These are phyloP conservation scores for Lipomyces orientalis DNA, from an alignment of 805 yeast genomes.

Conservation along the genomic window DNA sequence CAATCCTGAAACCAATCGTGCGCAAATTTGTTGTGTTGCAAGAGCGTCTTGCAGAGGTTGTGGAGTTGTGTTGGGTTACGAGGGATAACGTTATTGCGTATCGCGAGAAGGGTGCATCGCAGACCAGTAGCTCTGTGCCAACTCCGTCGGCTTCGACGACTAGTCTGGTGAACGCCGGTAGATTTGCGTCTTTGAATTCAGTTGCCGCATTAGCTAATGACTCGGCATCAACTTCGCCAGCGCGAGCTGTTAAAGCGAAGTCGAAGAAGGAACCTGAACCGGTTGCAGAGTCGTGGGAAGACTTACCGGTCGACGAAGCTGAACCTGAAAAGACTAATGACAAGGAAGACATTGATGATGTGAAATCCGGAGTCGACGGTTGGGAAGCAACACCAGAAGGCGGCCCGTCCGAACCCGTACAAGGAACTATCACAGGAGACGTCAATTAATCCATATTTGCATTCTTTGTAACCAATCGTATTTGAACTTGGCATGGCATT, in stretches of 20 bases:
- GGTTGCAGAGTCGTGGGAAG: conserved; percentile 36
- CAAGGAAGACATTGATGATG: neutral
- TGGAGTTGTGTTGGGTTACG: conserved; percentile 35
- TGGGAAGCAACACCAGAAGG: neutral
- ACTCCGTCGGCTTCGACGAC: conserved; percentile 9
- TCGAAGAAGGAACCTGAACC: conserved; percentile 19
- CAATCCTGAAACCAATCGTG: conserved; percentile 23
- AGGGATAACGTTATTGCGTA: conserved; percentile 34
- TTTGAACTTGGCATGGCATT: too few species aligned
- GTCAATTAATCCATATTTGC: neutral
- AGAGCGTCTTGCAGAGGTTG: conserved; percentile 19
- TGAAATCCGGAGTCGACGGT: neutral
- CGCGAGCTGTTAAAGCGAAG: neutral
- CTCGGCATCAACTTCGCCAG: neutral
- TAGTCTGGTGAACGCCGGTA: neutral
- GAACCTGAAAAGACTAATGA: neutral
- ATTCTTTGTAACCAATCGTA: neutral
- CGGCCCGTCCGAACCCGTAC: neutral
- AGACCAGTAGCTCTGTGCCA: conserved; percentile 14
- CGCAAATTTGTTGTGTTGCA: conserved; percentile 8
- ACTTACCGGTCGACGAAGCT: conserved; percentile 26
- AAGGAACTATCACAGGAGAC: neutral
- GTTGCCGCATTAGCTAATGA: conserved; percentile 23
- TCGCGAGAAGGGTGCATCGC: conserved; percentile 22
- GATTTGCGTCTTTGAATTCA: conserved; percentile 19